Conservation (phyloP, 2,329 filamentous ascomycete species). For the Colletotrichum sojae region DNA sequence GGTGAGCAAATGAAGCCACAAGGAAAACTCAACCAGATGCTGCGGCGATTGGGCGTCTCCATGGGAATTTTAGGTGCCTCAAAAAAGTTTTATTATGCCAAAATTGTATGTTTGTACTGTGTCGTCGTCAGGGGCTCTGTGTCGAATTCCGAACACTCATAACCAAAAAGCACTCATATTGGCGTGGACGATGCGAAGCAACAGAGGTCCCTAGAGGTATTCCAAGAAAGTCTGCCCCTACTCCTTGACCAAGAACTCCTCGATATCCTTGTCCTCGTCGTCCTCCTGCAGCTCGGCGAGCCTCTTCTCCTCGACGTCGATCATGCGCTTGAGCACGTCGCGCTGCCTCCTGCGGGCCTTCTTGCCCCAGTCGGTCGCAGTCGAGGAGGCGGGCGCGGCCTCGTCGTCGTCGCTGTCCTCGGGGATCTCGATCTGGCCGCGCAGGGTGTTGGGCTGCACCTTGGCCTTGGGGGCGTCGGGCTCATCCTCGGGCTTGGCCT, state of each 20-base stretch:
- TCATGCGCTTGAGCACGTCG: slow-evolving; percentile 74
- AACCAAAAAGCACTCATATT: background rate
- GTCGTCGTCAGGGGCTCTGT: too few species aligned
- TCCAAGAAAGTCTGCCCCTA: background rate
- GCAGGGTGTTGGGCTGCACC: slow-evolving; percentile 76
- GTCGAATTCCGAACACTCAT: too few species aligned
- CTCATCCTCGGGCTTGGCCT: slow-evolving; percentile 62
- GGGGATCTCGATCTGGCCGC: slow-evolving; percentile 68
- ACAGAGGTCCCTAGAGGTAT: background rate
- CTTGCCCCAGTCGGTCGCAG: slow-evolving; percentile 75
- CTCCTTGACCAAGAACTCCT: slow-evolving; percentile 71
- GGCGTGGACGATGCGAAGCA: slow-evolving; percentile 13
- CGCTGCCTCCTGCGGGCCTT: slow-evolving; percentile 79
- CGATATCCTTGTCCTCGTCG: slow-evolving; percentile 81
- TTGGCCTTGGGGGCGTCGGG: slow-evolving; percentile 59
- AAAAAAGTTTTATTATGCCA: too few species aligned
- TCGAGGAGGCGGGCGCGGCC: slow-evolving; percentile 61
- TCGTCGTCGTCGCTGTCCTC: slow-evolving; percentile 67
- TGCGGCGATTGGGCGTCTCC: too few species aligned
- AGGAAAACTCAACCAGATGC: too few species aligned
- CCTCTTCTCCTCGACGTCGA: slow-evolving; percentile 74
- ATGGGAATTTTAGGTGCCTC: too few species aligned
- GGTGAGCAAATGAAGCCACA: too few species aligned
- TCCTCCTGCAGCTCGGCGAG: slow-evolving; percentile 70
- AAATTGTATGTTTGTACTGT: too few species aligned